Conservation (phyloP, 2,329 filamentous ascomycete species). For the Xylaria polymorpha region DNA sequence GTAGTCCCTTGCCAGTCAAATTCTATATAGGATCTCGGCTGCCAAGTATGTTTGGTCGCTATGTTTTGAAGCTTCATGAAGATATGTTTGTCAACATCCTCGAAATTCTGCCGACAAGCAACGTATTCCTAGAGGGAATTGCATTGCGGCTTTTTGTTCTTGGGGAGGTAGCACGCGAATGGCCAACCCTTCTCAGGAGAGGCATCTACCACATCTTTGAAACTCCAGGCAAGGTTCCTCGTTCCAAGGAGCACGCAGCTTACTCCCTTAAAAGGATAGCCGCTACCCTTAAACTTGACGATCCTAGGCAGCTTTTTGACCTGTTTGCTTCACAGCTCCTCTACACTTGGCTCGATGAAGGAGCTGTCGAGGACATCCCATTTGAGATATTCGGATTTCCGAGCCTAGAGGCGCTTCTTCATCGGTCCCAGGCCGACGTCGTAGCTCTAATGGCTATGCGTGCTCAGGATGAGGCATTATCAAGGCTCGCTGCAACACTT, state of each 20-base stretch:
- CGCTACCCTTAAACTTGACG: slow-evolving; percentile 69
- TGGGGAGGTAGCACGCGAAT: slow-evolving; percentile 79
- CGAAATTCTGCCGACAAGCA: slow-evolving; percentile 78
- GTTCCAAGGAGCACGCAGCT: slow-evolving; percentile 75
- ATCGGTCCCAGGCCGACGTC: slow-evolving; percentile 79
- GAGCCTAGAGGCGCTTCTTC: slow-evolving; percentile 74
- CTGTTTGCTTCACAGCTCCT: slow-evolving; percentile 90
- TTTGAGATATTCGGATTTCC: slow-evolving; percentile 86
- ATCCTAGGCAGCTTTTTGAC: slow-evolving; percentile 77
- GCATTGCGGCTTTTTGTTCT: slow-evolving; percentile 83
- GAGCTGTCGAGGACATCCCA: slow-evolving; percentile 77
- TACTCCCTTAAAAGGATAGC: slow-evolving; percentile 77
- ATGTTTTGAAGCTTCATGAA: slow-evolving; percentile 84
- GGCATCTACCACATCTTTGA: slow-evolving; percentile 97
- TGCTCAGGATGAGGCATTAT: slow-evolving; percentile 72
- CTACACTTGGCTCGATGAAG: slow-evolving; percentile 85
- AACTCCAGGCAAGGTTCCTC: slow-evolving; percentile 77
- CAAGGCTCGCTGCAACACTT: slow-evolving; percentile 69
- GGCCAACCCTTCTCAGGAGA: slow-evolving; percentile 86
- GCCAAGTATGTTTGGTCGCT: slow-evolving; percentile 81
- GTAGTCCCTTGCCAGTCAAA: slow-evolving; percentile 76
- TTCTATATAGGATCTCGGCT: slow-evolving; percentile 78
- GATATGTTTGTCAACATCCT: slow-evolving; percentile 86
- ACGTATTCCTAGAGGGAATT: slow-evolving; percentile 81
- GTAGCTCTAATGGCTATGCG: slow-evolving; percentile 86